These are phyloP conservation scores for Sclerotinia sclerotiorum DNA, from an alignment of 2,329 filamentous ascomycete genomes.

Conservation along the genomic window DNA sequence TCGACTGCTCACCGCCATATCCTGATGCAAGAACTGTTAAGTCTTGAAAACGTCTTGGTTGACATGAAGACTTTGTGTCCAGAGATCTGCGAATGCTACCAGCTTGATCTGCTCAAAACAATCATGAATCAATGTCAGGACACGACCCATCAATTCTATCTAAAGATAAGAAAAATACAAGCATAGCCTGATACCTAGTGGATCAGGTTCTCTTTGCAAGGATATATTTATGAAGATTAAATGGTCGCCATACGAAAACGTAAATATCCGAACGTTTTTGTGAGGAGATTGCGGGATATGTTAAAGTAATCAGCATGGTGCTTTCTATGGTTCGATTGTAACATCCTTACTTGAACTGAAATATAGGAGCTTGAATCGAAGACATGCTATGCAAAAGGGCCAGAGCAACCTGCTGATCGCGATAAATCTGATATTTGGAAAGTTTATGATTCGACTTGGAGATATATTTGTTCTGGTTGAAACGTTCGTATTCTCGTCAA, in stretches of 20 bases:
- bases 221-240: background rate
- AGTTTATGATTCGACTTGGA: background rate
- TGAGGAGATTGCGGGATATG: background rate
- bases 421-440: background rate
- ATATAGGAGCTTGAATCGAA: background rate
- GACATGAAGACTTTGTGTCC: background rate
- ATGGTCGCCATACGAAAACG: background rate
- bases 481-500: too few relatives aligned
- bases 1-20: background rate
- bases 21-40: background rate
- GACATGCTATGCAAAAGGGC: background rate
- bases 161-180: background rate
- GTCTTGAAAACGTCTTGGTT: background rate
- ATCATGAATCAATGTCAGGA: background rate
- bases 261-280: background rate
- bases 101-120: background rate
- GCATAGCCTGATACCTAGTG: background rate
- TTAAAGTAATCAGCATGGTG: background rate
- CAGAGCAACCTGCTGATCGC: background rate
- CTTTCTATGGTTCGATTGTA: background rate
- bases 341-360: background rate
- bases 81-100: background rate
- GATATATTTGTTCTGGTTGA: background rate
- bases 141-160: background rate
- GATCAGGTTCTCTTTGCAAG: background rate